Base-by-base conservation (phyloP, 208 protist genomes). In the Leishmania gerbilli region DNA sequence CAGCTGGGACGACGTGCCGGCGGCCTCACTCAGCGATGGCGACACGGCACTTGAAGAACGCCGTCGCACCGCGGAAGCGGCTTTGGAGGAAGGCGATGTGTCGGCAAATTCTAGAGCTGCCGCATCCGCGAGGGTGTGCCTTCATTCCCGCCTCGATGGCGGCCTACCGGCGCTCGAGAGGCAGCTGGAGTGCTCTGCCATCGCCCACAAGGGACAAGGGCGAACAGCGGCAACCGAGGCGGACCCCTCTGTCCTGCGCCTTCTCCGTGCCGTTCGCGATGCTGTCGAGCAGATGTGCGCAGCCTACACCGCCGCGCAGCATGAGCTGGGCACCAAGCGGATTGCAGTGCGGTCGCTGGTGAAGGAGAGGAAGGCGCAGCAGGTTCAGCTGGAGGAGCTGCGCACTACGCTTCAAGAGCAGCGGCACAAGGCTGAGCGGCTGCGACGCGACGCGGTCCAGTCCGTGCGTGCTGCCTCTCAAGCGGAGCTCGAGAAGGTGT, bases 311-410 rank as follows among this genome's bases (percentile, higher is more conserved):
- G 40, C 60, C 2, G 58, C n/a, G 13, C 47, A 56, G 53, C 24
- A 53, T 0, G 82, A 82, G 45, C 65, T 86, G 0, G 27, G 42
- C 24, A 77, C 82, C 17, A 86, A 79, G 60, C 77, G 82, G 27
- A 68, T 13, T 19, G 82, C 82, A 27, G 82, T 86, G 3, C 77
- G 82, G 60, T 77, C 74, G 31, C 78, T 86, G 45, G 53, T 86
- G 17, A 11, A 56, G 31, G 82, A 82, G 31, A 74, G 82, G 31
- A 86, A 86, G 56, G 47, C 72, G 19, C 85, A 82, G 58, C 79
- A 83, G n/a, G 51, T n/a, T 17, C 75, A 82, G 27, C 64, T 82
- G 34, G 69, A 76, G n/a, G 68, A 69, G 42, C 64, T 69, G 34
- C 64, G 65, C 8, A 15, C 17, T 5, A 67, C 75, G 15, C 78